These are phyloP conservation scores for Termitomyces sp. DNA, from an alignment of 768 basidiomycete genomes.

Conservation along the genomic window DNA sequence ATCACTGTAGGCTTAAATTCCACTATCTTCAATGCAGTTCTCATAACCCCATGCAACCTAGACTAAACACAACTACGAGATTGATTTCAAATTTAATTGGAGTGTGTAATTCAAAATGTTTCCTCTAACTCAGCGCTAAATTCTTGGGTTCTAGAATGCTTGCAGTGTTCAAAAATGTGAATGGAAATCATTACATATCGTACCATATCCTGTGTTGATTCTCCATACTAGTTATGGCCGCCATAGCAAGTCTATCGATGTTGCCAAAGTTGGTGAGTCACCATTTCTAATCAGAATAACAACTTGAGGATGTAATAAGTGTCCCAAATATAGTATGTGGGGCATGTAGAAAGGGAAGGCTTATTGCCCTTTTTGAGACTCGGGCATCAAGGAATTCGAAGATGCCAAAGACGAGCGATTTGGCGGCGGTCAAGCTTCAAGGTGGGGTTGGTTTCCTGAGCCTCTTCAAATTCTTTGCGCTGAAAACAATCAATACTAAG, in stretches of 20 bases:
- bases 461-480: not conserved
- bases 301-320: not conserved
- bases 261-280: conserved; percentile 55
- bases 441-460: conserved; percentile 36
- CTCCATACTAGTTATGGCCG: conserved; percentile 54
- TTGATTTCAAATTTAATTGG: conserved; percentile 69
- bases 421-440: conserved; percentile 38
- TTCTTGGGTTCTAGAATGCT: conserved; percentile 42
- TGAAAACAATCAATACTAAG: conserved; percentile 13
- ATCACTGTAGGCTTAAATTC: conserved; percentile 45
- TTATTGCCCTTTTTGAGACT: conserved; percentile 50
- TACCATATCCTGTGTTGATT: not conserved
- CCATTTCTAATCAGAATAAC: not conserved
- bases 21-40: not conserved
- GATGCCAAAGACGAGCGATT: conserved; percentile 32
- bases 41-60: conserved; percentile 16
- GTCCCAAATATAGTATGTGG: conserved; percentile 50
- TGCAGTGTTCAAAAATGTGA: conserved; percentile 57
- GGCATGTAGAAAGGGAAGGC: conserved; percentile 51
- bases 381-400: conserved; percentile 26
- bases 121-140: conserved; percentile 1
- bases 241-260: conserved; percentile 65
- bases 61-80: conserved; percentile 74
- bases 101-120: conserved; percentile 34
- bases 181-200: conserved; percentile 9